phyloP scores from a whole-genome alignment of 2,329 filamentous ascomycete genomes.

The Xylariaceae sp. region DNA sequence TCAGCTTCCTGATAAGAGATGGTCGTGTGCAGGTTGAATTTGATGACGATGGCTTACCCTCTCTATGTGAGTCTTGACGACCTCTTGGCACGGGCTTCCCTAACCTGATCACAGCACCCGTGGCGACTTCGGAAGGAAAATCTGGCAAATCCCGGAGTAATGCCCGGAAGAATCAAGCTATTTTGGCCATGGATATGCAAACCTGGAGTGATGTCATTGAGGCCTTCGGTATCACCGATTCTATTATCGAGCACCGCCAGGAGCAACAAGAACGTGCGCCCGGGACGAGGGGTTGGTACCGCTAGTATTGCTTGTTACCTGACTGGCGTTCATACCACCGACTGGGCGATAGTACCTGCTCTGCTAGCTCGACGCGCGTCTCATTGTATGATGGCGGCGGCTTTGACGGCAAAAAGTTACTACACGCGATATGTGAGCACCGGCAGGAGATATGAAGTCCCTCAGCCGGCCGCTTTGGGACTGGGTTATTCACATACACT shows the following conservation, averaged over 20 bases:
- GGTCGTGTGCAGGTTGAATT: slow-evolving; percentile 66
- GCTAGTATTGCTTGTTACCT: slow-evolving; percentile 29
- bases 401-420: no score
- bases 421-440: no score
- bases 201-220: slow-evolving; percentile 74
- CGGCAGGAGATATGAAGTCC: no score
- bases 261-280: slow-evolving; percentile 46
- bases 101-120: background rate
- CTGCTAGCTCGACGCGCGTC: background rate
- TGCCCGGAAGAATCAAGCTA: slow-evolving; percentile 69
- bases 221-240: slow-evolving; percentile 65
- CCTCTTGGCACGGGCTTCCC: background rate
- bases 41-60: slow-evolving; percentile 68
- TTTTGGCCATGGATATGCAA: slow-evolving; percentile 79
- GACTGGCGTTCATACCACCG: background rate
- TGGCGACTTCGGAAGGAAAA: slow-evolving; percentile 34
- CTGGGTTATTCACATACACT: no score
- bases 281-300: slow-evolving; percentile 59
- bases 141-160: slow-evolving; percentile 39
- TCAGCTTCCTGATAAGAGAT: slow-evolving; percentile 89
- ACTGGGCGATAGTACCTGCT: background rate
- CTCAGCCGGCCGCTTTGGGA: no score
- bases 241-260: slow-evolving; percentile 77
- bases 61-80: slow-evolving; percentile 56
- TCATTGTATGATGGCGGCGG: no score